These are phyloP conservation scores for Candida glucosophila DNA, from an alignment of 1,139 yeast genomes.

Conservation along the genomic window DNA sequence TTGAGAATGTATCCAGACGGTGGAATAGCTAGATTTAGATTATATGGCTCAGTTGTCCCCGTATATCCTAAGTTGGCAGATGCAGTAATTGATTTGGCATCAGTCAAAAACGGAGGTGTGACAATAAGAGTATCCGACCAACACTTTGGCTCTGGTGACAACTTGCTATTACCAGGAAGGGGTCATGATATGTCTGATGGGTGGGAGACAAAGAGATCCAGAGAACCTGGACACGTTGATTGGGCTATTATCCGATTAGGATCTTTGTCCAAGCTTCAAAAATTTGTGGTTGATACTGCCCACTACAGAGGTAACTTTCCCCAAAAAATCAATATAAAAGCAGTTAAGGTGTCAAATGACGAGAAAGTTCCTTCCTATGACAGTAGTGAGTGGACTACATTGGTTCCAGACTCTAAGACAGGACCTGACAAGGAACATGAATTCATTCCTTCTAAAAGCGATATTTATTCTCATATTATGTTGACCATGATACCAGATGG, in stretches of 20 bases:
- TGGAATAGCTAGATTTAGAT: slow-evolving; percentile 89
- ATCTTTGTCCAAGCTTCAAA: slow-evolving; percentile 44
- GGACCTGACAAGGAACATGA: slow-evolving; percentile 74
- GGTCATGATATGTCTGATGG: slow-evolving; percentile 97
- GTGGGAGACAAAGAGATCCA: slow-evolving; percentile 93
- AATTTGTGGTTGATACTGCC: slow-evolving; percentile 78
- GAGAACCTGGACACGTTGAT: slow-evolving; percentile 76
- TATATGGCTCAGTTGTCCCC: slow-evolving; percentile 76
- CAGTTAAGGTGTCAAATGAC: slow-evolving; percentile 30
- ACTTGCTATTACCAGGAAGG: slow-evolving; percentile 82
- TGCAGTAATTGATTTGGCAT: slow-evolving; percentile 62
- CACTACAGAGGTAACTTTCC: slow-evolving; percentile 93
- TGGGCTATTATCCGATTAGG: slow-evolving; percentile 86
- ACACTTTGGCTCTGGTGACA: slow-evolving; percentile 88
- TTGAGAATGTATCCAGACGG: slow-evolving; percentile 95
- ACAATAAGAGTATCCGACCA: slow-evolving; percentile 79
- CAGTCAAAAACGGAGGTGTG: slow-evolving; percentile 82
- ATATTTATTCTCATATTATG: slow-evolving; percentile 54
- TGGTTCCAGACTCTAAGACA: slow-evolving; percentile 67
- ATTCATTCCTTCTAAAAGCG: slow-evolving; percentile 27
- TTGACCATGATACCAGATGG: slow-evolving; percentile 90
- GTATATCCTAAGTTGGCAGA: slow-evolving; percentile 40
- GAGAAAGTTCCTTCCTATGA: slow-evolving; percentile 25
- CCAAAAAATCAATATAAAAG: slow-evolving; percentile 61
- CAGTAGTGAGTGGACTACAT: slow-evolving; percentile 46